A percentile compares a stretch with the other conserved stretches of the same genome.
Conservation (phyloP, 2,329 filamentous ascomycete genomes). For the Cladosporium cucumerinum region DNA sequence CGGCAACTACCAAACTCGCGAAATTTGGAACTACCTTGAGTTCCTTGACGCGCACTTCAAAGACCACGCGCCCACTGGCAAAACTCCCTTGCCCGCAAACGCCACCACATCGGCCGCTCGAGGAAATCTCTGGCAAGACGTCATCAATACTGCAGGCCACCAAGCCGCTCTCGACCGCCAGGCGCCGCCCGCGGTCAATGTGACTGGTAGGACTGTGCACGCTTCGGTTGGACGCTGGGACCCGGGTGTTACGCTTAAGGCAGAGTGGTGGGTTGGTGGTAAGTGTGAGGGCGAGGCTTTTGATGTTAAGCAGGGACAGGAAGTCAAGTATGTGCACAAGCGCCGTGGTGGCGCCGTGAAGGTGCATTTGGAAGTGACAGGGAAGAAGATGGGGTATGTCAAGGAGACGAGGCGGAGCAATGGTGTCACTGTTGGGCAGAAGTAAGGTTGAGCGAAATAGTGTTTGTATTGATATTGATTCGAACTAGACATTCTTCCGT, state of each 20-base stretch:
- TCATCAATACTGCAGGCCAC: slow-evolving; percentile 34
- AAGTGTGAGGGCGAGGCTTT: slow-evolving; percentile 27
- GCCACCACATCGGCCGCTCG: slow-evolving; percentile 25
- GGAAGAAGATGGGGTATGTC: slow-evolving; percentile 11
- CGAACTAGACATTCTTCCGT: neutral
- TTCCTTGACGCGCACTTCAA: slow-evolving; percentile 32
- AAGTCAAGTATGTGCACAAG: slow-evolving; percentile 18
- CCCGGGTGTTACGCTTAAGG: slow-evolving; percentile 35
- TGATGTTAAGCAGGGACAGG: slow-evolving; percentile 26
- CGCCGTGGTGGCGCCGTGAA: neutral
- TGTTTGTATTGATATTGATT: neutral
- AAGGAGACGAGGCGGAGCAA: slow-evolving; percentile 8
- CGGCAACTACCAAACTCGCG: slow-evolving; percentile 33
- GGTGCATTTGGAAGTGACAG: slow-evolving; percentile 2
- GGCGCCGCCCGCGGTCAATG: slow-evolving; percentile 27
- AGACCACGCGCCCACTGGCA: slow-evolving; percentile 34
- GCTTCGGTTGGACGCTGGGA: slow-evolving; percentile 37
- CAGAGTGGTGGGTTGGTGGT: slow-evolving; percentile 35
- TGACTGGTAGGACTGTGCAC: slow-evolving; percentile 11
- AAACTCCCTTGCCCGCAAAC: slow-evolving; percentile 28
- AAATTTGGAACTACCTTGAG: slow-evolving; percentile 37
- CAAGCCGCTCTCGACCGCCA: slow-evolving; percentile 36
- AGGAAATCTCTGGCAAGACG: slow-evolving; percentile 37
- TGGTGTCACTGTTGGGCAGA: neutral
- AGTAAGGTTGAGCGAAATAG: neutral